These are phyloP conservation scores for Sarcomyxa edulis DNA, from an alignment of 768 basidiomycete species.

Conservation along the genomic window DNA sequence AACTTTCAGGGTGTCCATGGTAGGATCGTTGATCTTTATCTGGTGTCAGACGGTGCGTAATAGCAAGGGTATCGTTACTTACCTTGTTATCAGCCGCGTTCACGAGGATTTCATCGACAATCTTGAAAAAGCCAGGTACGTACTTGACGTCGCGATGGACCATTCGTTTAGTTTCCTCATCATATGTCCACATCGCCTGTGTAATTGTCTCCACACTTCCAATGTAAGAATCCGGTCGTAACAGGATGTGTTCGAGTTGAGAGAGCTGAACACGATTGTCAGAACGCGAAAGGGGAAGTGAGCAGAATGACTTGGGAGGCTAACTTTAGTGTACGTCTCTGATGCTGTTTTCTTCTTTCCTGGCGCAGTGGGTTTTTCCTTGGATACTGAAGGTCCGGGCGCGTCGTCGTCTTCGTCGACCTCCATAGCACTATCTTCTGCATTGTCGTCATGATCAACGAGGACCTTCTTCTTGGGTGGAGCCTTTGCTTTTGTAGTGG, in stretches of 20 bases:
- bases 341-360: conserved; percentile 84
- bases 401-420: conserved; percentile 35
- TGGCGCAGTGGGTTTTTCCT: conserved; percentile 16
- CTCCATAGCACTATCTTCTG: conserved; percentile 40
- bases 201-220: conserved; percentile 90
- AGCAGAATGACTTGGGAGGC: too few relatives aligned
- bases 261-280: conserved; percentile 76
- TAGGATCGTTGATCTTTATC: conserved; percentile 82
- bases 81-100: conserved; percentile 99
- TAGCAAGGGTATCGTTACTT: conserved; percentile 16
- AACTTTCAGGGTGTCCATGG: conserved; percentile 90
- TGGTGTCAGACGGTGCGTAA: not conserved
- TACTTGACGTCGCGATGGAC: conserved; percentile 77
- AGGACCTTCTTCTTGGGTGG: conserved; percentile 67
- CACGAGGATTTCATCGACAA: conserved; percentile 97
- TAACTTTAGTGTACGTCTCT: conserved; percentile 86
- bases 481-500: conserved; percentile 44
- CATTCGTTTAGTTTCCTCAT: conserved; percentile 81
- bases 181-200: conserved; percentile 92
- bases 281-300: too few relatives aligned
- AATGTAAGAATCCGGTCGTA: conserved; percentile 93
- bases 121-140: conserved; percentile 98
- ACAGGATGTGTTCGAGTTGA: conserved; percentile 91
- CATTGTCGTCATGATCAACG: conserved; percentile 60
- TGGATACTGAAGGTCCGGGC: conserved; percentile 17